Base-by-base conservation (phyloP, 768 basidiomycete species). In the Neoboletus magnificus region DNA sequence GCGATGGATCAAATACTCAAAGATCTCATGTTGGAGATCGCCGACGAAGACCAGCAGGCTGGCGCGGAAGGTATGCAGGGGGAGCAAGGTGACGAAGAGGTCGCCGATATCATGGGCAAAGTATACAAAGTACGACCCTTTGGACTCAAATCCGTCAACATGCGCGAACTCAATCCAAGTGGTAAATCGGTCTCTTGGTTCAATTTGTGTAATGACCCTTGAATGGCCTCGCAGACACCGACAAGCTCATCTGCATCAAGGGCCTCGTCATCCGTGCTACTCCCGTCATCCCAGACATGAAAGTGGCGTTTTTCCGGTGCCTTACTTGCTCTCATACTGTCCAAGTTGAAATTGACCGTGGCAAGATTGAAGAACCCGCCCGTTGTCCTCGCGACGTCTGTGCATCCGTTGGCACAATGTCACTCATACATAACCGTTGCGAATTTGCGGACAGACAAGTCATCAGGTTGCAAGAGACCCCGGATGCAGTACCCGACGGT, bases 251-350 rank as follows among this genome's bases (percentile, higher is more conserved):
- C 20, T 87, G 84, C 54, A 89, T 99, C 76, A 97, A 96, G 70
- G 97, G 97, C 54, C 84, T 99, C 8, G 93, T 98, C 64, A 98
- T 99, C 57, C 89, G 97, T 23, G 91, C 95, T 0, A 98, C 97
- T 0, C 93, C 96, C 12, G 90, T 99, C 65, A 98, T 98, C 56
- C 97, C 97, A 4, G 97, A 99, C 73, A 98, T 99, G 97, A 95
- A 96, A 74, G 85, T 85, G 61, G 97, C 96, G 22, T 98, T 99
- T 78, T 99, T 99, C 83, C 90, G 95, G 52, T 99, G 97, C 74
- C 78, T 92, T 27, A 89, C 88, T 36, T 99, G 97, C 71, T 89
- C 89, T 39, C 97, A 98, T 72, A 98, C 97, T n/a, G 86, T 93
- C 9, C 93, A 93, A 68, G 91, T 93, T 58, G 94, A 97, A 67